These are phyloP conservation scores for Brassica incana DNA, from an alignment of 345 rosid species.

Conservation along the genomic window DNA sequence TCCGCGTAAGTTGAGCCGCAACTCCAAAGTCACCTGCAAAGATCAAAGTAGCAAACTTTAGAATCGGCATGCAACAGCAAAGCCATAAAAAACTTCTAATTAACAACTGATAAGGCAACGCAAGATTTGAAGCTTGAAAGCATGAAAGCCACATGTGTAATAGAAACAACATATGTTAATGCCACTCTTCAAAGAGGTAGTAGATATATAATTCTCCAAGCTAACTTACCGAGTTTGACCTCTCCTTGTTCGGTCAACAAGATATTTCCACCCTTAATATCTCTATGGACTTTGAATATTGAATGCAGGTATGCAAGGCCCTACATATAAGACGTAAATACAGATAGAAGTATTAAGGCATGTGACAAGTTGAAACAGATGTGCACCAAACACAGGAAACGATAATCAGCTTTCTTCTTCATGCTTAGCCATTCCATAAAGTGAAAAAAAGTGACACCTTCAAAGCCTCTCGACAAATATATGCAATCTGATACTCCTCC, in stretches of 20 bases:
- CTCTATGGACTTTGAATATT: slow-evolving; percentile 97
- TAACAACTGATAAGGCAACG: not conserved
- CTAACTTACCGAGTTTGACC: slow-evolving; percentile 91
- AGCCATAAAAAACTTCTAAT: no score
- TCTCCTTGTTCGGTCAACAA: slow-evolving; percentile 98
- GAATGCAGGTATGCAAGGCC: slow-evolving; percentile 97
- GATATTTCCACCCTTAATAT: slow-evolving; percentile 97
- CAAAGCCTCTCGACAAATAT: slow-evolving; percentile 86
- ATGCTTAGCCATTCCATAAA: no score
- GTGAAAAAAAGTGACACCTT: slow-evolving; percentile 66
- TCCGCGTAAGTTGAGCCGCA: slow-evolving; percentile 97
- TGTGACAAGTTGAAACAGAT: slow-evolving; percentile 17
- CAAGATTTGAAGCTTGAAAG: slow-evolving; percentile 14
- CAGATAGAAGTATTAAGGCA: slow-evolving; percentile 20
- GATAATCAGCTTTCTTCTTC: slow-evolving; percentile 15
- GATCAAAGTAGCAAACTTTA: slow-evolving; percentile 22
- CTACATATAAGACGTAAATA: slow-evolving; percentile 48
- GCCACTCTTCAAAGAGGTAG: slow-evolving; percentile 9
- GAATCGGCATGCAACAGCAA: no score
- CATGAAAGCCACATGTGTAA: slow-evolving; percentile 7
- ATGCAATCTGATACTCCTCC: slow-evolving; percentile 97
- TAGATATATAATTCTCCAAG: not conserved
- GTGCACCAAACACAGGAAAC: slow-evolving; percentile 13
- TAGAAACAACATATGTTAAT: slow-evolving; percentile 14
- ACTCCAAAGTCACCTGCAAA: slow-evolving; percentile 98